phyloP scores from a whole-genome alignment of 352 stramenopile species.

The Paralagenidium karlingii region DNA sequence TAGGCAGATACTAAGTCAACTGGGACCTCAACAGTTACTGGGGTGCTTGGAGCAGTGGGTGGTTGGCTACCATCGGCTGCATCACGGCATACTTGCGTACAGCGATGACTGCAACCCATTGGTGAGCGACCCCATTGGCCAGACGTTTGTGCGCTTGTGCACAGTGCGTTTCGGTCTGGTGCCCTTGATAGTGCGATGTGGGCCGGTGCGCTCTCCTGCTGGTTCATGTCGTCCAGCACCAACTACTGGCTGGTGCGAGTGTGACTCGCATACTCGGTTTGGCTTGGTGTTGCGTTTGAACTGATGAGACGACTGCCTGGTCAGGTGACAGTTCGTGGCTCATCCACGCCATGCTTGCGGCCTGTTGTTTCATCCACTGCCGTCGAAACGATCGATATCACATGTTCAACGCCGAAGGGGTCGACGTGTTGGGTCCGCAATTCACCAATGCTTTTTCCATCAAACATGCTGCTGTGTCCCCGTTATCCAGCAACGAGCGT shows the following conservation, averaged over 20 bases:
- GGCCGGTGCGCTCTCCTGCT: slow-evolving; percentile 15
- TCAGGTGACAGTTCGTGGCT: slow-evolving; percentile 22
- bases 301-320: neutral
- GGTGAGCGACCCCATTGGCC: neutral
- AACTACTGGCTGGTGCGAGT: slow-evolving; percentile 22
- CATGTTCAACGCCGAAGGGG: slow-evolving; percentile 8
- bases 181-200: slow-evolving; percentile 13
- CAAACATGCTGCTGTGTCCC: no score
- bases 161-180: slow-evolving; percentile 10
- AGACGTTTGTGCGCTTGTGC: neutral
- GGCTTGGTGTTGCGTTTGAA: no score
- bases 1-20: no score
- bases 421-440: slow-evolving; percentile 12
- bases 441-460: no score
- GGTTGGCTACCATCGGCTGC: slow-evolving; percentile 11
- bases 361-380: slow-evolving; percentile 17
- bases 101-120: neutral
- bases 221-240: slow-evolving; percentile 13
- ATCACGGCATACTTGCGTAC: slow-evolving; percentile 8
- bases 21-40: neutral
- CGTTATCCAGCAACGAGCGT: no score
- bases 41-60: slow-evolving; percentile 4
- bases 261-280: neutral
- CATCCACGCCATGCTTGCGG: slow-evolving; percentile 13
- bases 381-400: slow-evolving; percentile 19